These are phyloP conservation scores for Cytospora schulzeri DNA, from an alignment of 2,329 filamentous ascomycete genomes.

Conservation along the genomic window DNA sequence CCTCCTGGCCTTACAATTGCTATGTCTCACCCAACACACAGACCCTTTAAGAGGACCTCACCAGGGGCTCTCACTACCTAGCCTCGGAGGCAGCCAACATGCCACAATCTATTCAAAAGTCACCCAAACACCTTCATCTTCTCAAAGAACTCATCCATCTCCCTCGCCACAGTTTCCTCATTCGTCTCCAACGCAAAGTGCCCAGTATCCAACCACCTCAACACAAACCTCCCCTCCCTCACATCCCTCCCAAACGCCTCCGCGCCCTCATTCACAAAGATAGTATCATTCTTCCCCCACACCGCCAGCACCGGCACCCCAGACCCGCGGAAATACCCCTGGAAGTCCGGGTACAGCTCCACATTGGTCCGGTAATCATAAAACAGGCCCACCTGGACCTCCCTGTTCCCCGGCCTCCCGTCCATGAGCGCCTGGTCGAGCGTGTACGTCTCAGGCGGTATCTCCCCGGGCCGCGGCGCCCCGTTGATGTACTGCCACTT, in stretches of 20 bases:
- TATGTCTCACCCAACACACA: neutral
- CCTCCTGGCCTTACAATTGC: neutral
- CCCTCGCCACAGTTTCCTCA: slow-evolving; percentile 35
- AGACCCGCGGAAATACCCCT: slow-evolving; percentile 54
- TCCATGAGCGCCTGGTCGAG: slow-evolving; percentile 52
- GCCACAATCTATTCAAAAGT: neutral
- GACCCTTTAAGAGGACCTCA: too few species aligned
- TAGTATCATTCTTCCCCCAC: slow-evolving; percentile 60
- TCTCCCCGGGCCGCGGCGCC: slow-evolving; percentile 35
- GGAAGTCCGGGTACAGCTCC: slow-evolving; percentile 54
- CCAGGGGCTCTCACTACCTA: neutral
- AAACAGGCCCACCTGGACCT: slow-evolving; percentile 59
- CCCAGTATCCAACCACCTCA: slow-evolving; percentile 55
- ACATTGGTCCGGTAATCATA: slow-evolving; percentile 60
- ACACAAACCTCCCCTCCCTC: slow-evolving; percentile 42
- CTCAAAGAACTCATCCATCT: slow-evolving; percentile 35
- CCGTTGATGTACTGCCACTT: slow-evolving; percentile 49
- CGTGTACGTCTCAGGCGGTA: slow-evolving; percentile 49
- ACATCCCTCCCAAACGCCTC: slow-evolving; percentile 56
- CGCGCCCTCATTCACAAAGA: slow-evolving; percentile 54
- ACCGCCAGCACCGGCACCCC: slow-evolving; percentile 57
- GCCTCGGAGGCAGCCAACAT: neutral
- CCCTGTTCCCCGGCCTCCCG: slow-evolving; percentile 50
- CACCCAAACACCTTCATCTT: slow-evolving; percentile 21
- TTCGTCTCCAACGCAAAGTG: slow-evolving; percentile 54